Base-by-base conservation (phyloP, 2,329 filamentous ascomycete species). In the Penicillium fuscoglaucum region DNA sequence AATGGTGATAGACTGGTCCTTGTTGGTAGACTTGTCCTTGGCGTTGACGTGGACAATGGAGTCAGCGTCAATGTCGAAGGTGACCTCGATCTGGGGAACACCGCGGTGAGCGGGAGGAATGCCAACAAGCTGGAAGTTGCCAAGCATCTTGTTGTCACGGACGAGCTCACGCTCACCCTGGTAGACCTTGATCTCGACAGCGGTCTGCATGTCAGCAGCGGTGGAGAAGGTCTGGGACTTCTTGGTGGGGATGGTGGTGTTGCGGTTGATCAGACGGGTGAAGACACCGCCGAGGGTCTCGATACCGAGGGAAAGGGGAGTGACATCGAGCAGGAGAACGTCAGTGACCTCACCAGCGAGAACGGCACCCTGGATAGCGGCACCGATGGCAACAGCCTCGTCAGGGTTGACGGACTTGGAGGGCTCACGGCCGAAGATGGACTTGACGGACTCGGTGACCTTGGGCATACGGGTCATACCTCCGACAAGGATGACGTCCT, bases 391-490 rank as follows among this genome's bases (percentile, higher is more conserved):
- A 63, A 98, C 93, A 78, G 93, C 93, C 86, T 98, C 93, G 69
- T 98, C 93, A 60, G 93, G 93, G 86, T 98, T 98, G 77, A 98
- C 93, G 51, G 93, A 96, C 87, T 97, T 98, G 79, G 93, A 91
- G 65, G 93, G 92, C 57, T 97, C 93, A 76, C 93, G 93, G 67
- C 93, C 93, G 79, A 98, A 98, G 77, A 97, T 93, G 83, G 83
- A 87, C 89, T 96, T 96, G 78, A 97, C 93, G 45, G 92, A 95
- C 83, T 97, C 92, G 64, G 87, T 84, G 68, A 98, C 93, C 89
- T 97, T 97, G 77, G 93, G 93, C 93, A 98, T 98, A 83, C 93
- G 93, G 71, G 93, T 97, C 93, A 97, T 97, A 81, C 93, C 93
- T 87, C 93, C 93, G 56, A 98, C 93, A 44, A 98, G 89, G 77